These are phyloP conservation scores for Schizosaccharomyces lindneri DNA, from an alignment of 805 yeast genomes.

Conservation along the genomic window DNA sequence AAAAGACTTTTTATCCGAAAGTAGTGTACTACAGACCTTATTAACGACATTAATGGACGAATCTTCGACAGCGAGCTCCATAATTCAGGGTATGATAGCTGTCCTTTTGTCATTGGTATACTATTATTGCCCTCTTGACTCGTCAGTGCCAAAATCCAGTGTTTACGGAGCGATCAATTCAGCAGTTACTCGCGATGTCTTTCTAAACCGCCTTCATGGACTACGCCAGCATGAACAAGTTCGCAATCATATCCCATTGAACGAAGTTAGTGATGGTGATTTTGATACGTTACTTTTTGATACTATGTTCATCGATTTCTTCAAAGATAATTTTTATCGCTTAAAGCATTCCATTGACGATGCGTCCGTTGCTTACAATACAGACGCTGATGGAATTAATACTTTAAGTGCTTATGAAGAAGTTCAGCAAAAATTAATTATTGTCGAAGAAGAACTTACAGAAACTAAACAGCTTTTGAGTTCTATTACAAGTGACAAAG, in stretches of 20 bases:
- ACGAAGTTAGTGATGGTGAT: conserved; percentile 17
- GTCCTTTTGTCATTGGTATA: neutral
- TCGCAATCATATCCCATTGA: conserved; percentile 18
- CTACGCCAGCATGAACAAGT: conserved; percentile 37
- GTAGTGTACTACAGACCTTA: neutral
- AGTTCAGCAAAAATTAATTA: conserved; percentile 2
- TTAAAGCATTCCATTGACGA: conserved; percentile 46
- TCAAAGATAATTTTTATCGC: conserved; percentile 46
- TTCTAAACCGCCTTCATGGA: conserved; percentile 24
- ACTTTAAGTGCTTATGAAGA: conserved; percentile 2
- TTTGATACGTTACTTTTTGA: conserved; percentile 44
- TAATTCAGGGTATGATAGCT: neutral
- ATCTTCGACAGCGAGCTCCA: neutral
- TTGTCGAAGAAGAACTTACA: neutral
- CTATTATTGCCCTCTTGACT: neutral
- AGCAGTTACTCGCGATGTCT: conserved; percentile 29
- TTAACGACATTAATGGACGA: neutral
- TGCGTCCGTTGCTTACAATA: conserved; percentile 54
- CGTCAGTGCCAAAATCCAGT: neutral
- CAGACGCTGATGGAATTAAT: conserved; percentile 5
- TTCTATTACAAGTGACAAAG: neutral
- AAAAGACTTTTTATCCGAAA: neutral
- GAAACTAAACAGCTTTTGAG: neutral
- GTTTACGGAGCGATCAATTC: neutral
- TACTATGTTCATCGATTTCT: conserved; percentile 31